Conservation (phyloP, 2,329 filamentous ascomycete species). For the Daldinia sp. region DNA sequence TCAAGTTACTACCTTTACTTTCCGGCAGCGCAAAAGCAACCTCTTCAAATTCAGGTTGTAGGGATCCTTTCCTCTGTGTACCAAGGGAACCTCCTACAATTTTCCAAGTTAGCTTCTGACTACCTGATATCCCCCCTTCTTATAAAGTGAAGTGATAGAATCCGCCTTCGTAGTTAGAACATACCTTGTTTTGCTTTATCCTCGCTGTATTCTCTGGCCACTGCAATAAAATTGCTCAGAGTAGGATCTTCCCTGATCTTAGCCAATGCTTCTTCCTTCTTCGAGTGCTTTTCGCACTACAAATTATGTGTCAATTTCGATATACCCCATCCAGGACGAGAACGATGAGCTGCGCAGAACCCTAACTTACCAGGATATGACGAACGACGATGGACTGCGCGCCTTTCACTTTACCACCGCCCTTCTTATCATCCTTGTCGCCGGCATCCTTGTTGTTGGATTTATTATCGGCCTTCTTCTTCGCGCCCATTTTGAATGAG, state of each 20-base stretch:
- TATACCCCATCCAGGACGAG: not conserved
- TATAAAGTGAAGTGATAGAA: not conserved
- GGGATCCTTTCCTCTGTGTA: conserved; percentile 76
- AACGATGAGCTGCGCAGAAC: not conserved
- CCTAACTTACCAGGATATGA: conserved; percentile 43
- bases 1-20: conserved; percentile 72
- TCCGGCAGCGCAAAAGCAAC: conserved; percentile 72
- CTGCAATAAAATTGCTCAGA: conserved; percentile 79
- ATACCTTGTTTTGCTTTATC: conserved; percentile 78
- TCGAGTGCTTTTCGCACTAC: conserved; percentile 79
- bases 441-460: conserved; percentile 35
- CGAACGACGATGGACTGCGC: conserved; percentile 37
- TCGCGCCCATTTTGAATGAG: conserved; percentile 42
- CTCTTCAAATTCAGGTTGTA: conserved; percentile 78
- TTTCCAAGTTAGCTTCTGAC: conserved; percentile 10
- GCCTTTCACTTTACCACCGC: conserved; percentile 38
- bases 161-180: conserved; percentile 20
- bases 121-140: not conserved
- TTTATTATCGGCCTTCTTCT: conserved; percentile 47
- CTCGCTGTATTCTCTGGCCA: conserved; percentile 78
- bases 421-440: conserved; percentile 40
- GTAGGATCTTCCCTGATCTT: conserved; percentile 66
- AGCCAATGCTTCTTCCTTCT: conserved; percentile 79
- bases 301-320: conserved; percentile 5
- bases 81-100: conserved; percentile 74